phyloP scores from a whole-genome alignment of 805 yeast genomes.

The Candida easanensis region DNA sequence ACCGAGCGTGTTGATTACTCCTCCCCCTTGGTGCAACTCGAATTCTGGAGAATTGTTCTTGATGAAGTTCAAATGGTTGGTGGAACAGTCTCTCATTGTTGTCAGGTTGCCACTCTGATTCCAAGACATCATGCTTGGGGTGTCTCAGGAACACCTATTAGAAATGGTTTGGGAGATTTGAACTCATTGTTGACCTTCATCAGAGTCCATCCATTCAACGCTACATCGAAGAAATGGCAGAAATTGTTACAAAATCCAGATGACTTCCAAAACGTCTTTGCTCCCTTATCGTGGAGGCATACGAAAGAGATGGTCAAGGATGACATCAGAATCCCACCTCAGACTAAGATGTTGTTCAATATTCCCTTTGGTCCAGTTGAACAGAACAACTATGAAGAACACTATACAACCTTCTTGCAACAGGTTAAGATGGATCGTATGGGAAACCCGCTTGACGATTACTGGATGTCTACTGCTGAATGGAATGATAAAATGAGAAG shows the following conservation, averaged over 20 bases:
- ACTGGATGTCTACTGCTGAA: conserved; percentile 45
- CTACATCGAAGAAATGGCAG: conserved; percentile 13
- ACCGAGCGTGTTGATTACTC: conserved; percentile 47
- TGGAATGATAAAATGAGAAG: conserved; percentile 49
- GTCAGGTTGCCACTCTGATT: conserved; percentile 73
- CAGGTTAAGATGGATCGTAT: conserved; percentile 49
- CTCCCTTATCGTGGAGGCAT: conserved; percentile 63
- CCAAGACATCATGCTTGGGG: conserved; percentile 95
- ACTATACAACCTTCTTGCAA: conserved; percentile 55
- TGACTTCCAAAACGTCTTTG: conserved; percentile 53
- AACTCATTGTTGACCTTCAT: conserved; percentile 69
- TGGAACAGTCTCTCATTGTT: conserved; percentile 67
- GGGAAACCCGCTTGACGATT: conserved; percentile 45
- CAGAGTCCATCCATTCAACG: conserved; percentile 61
- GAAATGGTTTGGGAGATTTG: conserved; percentile 62
- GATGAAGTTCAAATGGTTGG: conserved; percentile 97
- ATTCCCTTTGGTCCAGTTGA: conserved; percentile 82
- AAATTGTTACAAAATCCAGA: conserved; percentile 8
- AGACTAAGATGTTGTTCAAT: conserved; percentile 63
- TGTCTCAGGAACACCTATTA: conserved; percentile 92
- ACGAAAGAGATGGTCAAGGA: conserved; percentile 78
- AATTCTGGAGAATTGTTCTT: conserved; percentile 85
- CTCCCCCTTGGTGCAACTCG: conserved; percentile 77
- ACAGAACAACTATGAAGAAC: conserved; percentile 72
- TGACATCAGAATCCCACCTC: conserved; percentile 78